Percentiles rank a stretch among this genome's conserved stretches.
Conservation (phyloP, 1,284 basidiomycete genomes). For the Puccinia hordei region DNA sequence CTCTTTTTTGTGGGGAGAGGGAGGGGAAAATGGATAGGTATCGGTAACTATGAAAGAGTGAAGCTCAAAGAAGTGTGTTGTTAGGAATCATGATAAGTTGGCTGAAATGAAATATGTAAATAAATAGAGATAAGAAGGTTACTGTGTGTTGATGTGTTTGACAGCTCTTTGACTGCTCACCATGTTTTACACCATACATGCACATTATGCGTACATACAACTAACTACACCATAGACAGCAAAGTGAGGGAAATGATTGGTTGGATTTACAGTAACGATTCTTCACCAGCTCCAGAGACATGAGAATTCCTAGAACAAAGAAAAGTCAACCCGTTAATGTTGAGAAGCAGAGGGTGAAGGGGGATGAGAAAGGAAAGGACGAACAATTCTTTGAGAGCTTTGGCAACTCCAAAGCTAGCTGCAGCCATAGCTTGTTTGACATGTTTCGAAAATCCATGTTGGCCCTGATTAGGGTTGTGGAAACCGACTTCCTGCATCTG, state of each 20-base stretch:
- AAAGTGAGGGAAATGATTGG: neutral
- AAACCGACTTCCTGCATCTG: slow-evolving; percentile 71
- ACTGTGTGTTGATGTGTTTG: no score
- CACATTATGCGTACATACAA: neutral
- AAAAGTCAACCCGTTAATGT: neutral
- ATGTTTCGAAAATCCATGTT: slow-evolving; percentile 70
- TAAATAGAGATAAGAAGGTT: no score
- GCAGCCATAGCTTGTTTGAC: slow-evolving; percentile 88
- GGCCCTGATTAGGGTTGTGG: neutral
- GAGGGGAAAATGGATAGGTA: no score
- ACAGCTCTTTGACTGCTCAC: no score
- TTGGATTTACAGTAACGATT: slow-evolving; percentile 16
- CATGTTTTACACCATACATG: neutral
- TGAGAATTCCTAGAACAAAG: slow-evolving; percentile 28
- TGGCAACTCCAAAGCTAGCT: slow-evolving; percentile 87
- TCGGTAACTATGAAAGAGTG: no score
- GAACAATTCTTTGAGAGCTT: slow-evolving; percentile 80
- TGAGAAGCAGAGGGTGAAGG: neutral
- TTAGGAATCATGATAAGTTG: no score
- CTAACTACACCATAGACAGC: neutral
- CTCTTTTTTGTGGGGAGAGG: no score
- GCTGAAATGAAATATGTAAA: no score
- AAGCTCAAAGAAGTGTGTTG: no score
- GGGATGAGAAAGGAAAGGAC: slow-evolving; percentile 52
- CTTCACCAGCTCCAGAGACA: slow-evolving; percentile 19